Base-by-base conservation (phyloP, 2,329 filamentous ascomycete species). In the Allantophomopsis cytisporea region DNA sequence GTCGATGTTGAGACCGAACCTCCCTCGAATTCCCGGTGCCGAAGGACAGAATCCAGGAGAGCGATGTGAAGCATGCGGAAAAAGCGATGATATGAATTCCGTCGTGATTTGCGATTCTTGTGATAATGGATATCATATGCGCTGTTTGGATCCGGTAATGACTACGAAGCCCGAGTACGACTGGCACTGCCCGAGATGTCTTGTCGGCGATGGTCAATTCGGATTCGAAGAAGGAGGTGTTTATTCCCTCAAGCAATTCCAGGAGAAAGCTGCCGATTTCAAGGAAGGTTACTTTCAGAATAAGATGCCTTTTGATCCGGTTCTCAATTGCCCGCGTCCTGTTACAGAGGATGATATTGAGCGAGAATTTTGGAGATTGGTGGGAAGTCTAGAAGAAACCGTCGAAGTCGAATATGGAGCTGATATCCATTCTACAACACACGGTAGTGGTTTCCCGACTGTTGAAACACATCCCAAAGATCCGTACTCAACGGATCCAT, bases 371-470 rank as follows among this genome's bases (percentile, higher is more conserved):
- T 98, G 91, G 91, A 76, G 86, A 50, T 71, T 96, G 7, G 91
- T 96, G 1, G 85, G 91, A 36, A 93, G 88, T 52, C 71, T 95
- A 38, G 89, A 93, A 45, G 91, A 96, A 59, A 93, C 87, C 0
- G 88, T 96, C 1, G 91, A 96, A 58, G 91, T 98, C 2, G 91
- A 98, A 55, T 98, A 98, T 53, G 91, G 91, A 31, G 91, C 91
- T 8, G 91, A 98, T 53, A 95, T 98, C 39, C 91, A 98, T 58
- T 95, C 88, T 38, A 96, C 91, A 0, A 98, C 91, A 0, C 91
- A 98, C 54, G 91, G 91, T 7, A 96, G 89, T 46, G 91, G 89
- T 1, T 98, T 98, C 51, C 91, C 91, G 0, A 96, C 89, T 0
- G 78, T 93, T 7, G 91, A 98, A 57, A 85, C 82, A 53, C 80